Evolutionary conservation across 169 alveolate genomes (phyloP).

Genomic region (Eimeria sp.): DNA sequence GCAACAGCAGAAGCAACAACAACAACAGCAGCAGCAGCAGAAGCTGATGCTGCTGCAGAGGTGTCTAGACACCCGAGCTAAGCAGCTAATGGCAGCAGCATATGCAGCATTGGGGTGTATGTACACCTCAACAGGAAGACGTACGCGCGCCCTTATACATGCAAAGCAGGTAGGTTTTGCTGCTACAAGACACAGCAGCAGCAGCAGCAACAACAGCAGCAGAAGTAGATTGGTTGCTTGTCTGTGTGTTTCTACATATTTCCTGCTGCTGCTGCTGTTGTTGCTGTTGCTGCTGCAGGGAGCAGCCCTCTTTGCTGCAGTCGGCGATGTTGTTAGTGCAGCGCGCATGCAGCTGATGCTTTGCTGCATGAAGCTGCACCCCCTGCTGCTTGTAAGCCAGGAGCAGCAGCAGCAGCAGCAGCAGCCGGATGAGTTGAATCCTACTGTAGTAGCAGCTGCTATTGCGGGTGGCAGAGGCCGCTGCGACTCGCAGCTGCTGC

Average conservation of each 20-base stretch:
- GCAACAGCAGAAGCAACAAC: conserved; percentile 50
- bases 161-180: conserved; percentile 70
- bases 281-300: conserved; percentile 79
- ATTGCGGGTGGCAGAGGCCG: conserved; percentile 51
- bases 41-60: conserved; percentile 15
- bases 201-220: not conserved
- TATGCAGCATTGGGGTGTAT: conserved; percentile 67
- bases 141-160: conserved; percentile 66
- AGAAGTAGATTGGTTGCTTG: not conserved
- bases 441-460: conserved; percentile 59
- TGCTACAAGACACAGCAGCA: not conserved
- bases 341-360: conserved; percentile 77
- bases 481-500: conserved; percentile 51
- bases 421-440: conserved; percentile 46
- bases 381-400: conserved; percentile 8
- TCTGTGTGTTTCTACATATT: not conserved
- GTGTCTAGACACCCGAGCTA: conserved; percentile 42
- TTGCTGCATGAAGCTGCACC: conserved; percentile 69
- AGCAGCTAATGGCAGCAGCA: conserved; percentile 76
- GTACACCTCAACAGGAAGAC: conserved; percentile 76
- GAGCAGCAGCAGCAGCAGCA: conserved; percentile 69
- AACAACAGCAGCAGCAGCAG: conserved; percentile 60
- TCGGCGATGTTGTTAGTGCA: conserved; percentile 69
- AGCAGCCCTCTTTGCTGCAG: conserved; percentile 73
- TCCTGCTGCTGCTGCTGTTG: conserved; percentile 55